Evolutionary conservation across 331 rosid genomes (phyloP).

Genomic region (Malus hybrid): DNA sequence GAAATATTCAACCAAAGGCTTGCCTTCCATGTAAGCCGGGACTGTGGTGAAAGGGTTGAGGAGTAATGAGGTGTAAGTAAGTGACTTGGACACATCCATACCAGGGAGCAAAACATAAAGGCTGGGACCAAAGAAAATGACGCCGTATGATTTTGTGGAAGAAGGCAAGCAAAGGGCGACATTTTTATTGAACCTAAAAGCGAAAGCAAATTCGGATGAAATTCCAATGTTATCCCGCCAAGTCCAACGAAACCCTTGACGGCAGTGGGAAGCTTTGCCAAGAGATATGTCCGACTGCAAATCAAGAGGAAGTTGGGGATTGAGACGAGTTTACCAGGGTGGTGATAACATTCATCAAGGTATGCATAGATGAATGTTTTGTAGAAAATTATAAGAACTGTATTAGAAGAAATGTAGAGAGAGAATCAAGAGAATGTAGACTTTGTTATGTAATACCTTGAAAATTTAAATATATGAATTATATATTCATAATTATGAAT

Average conservation of each 20-base stretch:
- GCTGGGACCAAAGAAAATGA: conserved; percentile 8
- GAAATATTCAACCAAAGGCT: conserved; percentile 4
- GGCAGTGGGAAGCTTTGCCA: conserved; percentile 29
- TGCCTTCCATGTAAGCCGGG: neutral
- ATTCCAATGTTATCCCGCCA: conserved; percentile 35
- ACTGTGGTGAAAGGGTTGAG: neutral
- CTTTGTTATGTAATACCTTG: neutral
- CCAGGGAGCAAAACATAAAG: neutral
- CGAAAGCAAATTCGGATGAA: conserved; percentile 36
- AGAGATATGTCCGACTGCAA: conserved; percentile 27
- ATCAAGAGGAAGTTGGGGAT: conserved; percentile 26
- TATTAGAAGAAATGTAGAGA: too few species aligned
- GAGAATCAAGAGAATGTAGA: too few species aligned
- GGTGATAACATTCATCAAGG: neutral
- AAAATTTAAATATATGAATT: too few species aligned
- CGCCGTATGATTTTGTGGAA: conserved; percentile 23
- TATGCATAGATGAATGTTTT: too few species aligned
- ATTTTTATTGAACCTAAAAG: conserved; percentile 24
- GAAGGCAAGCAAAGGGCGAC: conserved; percentile 36
- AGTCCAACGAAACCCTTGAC: conserved; percentile 50
- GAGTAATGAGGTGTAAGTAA: conserved; percentile 29
- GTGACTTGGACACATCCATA: conserved; percentile 25
- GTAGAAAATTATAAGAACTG: too few species aligned
- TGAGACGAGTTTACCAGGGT: conserved; percentile 15
- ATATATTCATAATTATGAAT: too few species aligned